A percentile compares a stretch with the other conserved stretches of the same genome.
phyloP scores from a whole-genome alignment of 805 yeast genomes.

The Yamadazyma kitorensis region DNA sequence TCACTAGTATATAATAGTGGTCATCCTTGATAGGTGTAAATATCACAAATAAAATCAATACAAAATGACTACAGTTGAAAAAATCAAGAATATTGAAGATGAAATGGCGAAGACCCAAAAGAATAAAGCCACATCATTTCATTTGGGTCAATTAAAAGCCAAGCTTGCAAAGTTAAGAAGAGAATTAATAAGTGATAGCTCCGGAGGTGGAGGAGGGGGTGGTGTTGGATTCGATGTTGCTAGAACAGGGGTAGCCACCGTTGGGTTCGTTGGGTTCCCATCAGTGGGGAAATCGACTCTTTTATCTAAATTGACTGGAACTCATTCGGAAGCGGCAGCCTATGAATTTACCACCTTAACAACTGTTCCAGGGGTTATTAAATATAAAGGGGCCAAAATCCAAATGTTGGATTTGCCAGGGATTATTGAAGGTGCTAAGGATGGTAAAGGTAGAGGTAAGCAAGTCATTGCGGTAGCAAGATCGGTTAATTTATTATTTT shows the following conservation, averaged over 20 bases:
- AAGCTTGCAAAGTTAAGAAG: constrained; percentile 93
- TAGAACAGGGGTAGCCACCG: constrained; percentile 97
- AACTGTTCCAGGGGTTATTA: constrained; percentile 95
- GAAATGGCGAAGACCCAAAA: constrained; percentile 98
- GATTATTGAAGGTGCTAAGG: constrained; percentile 87
- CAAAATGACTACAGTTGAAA: constrained; percentile 47
- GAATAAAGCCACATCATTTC: constrained; percentile 96
- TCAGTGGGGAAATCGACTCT: constrained; percentile 91
- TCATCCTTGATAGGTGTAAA: no score
- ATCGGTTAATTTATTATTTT: constrained; percentile 89
- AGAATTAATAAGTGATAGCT: constrained; percentile 70
- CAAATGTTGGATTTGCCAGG: constrained; percentile 95
- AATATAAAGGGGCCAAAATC: constrained; percentile 94
- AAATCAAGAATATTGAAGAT: constrained; percentile 86
- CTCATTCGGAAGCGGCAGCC: constrained; percentile 96
- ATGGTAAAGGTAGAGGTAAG: constrained; percentile 89
- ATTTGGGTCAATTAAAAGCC: constrained; percentile 95
- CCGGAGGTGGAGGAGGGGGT: constrained; percentile 72
- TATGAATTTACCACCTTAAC: constrained; percentile 97
- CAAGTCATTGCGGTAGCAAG: constrained; percentile 99
- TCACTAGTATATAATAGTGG: no score
- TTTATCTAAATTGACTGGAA: constrained; percentile 85
- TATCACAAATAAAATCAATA: no score
- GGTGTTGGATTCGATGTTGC: constrained; percentile 98
- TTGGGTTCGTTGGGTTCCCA: constrained; percentile 98